phyloP scores from a whole-genome alignment of 257 asterid genomes.

The Striga asiatica region DNA sequence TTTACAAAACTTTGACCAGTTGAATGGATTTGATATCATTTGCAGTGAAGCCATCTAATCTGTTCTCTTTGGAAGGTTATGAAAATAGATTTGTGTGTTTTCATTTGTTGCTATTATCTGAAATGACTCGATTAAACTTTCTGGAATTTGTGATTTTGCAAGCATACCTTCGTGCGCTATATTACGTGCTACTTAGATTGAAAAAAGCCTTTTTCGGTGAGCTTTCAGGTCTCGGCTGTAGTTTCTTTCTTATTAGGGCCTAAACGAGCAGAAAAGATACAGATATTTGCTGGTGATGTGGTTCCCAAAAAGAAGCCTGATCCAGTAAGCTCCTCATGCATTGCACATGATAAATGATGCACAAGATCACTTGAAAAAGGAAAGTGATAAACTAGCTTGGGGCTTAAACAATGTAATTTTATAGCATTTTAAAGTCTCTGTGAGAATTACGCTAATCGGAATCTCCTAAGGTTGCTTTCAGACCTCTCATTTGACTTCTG shows the following conservation, averaged over 20 bases:
- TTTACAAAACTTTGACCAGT: too few relatives aligned
- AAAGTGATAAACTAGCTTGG: background rate
- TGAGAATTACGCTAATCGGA: too few relatives aligned
- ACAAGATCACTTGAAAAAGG: too few relatives aligned
- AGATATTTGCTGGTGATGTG: slow-evolving; percentile 88
- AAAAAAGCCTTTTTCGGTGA: background rate
- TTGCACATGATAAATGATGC: too few relatives aligned
- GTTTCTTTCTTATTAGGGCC: slow-evolving; percentile 85
- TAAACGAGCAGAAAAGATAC: slow-evolving; percentile 68
- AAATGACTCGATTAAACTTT: too few relatives aligned
- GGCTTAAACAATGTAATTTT: background rate
- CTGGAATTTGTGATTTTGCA: too few relatives aligned
- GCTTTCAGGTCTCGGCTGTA: slow-evolving; percentile 79
- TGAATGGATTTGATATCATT: background rate
- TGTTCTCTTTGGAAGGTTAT: background rate
- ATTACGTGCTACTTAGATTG: too few relatives aligned
- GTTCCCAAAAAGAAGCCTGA: slow-evolving; percentile 97
- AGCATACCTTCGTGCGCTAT: too few relatives aligned
- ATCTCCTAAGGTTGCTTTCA: too few relatives aligned
- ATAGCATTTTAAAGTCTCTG: too few relatives aligned
- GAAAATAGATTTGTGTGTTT: background rate
- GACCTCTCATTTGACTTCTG: too few relatives aligned
- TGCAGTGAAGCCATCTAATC: background rate
- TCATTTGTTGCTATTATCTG: background rate
- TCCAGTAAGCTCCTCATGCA: slow-evolving; percentile 51